A percentile compares a stretch with the other conserved stretches of the same genome.
Conservation (phyloP, 1,139 yeast genomes). For the Kodamaea anthophila region DNA sequence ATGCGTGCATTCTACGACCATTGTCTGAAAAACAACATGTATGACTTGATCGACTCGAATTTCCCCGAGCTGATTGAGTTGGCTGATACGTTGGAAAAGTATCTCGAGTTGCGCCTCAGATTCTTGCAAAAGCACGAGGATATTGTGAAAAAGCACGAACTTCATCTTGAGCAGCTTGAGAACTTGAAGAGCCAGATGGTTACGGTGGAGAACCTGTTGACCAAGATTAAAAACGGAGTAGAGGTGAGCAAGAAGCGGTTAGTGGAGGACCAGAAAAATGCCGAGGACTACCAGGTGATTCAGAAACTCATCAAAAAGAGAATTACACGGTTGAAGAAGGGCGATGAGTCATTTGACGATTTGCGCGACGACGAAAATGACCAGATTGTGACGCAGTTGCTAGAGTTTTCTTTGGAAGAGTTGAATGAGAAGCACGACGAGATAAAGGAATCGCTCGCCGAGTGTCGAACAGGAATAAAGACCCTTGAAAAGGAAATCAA, state of each 20-base stretch:
- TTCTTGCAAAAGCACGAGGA: constrained; percentile 27
- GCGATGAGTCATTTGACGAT: constrained; percentile 10
- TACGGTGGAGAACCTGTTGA: constrained; percentile 10
- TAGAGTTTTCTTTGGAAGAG: constrained; percentile 12
- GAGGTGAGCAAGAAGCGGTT: constrained; percentile 10
- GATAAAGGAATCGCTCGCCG: constrained; percentile 9
- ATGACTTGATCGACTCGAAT: constrained; percentile 59
- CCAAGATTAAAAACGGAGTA: constrained; percentile 12
- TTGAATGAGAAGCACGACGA: constrained; percentile 10
- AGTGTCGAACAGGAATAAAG: constrained; percentile 10
- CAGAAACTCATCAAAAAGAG: constrained; percentile 9
- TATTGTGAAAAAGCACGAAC: constrained; percentile 11
- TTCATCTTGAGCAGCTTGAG: constrained; percentile 11
- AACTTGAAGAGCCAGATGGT: constrained; percentile 12
- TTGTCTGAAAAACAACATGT: constrained; percentile 48
- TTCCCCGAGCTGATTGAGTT: constrained; percentile 79
- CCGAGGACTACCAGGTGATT: constrained; percentile 13
- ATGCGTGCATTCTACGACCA: constrained; percentile 61
- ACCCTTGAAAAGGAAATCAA: constrained; percentile 21
- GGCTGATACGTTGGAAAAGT: constrained; percentile 52
- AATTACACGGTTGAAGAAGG: constrained; percentile 8
- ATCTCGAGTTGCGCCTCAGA: constrained; percentile 41
- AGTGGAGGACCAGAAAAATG: constrained; percentile 7
- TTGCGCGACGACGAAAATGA: constrained; percentile 12
- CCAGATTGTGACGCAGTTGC: constrained; percentile 11